These are phyloP conservation scores for Beauveria brongniartii DNA, from an alignment of 2,329 filamentous ascomycete species.

Conservation along the genomic window DNA sequence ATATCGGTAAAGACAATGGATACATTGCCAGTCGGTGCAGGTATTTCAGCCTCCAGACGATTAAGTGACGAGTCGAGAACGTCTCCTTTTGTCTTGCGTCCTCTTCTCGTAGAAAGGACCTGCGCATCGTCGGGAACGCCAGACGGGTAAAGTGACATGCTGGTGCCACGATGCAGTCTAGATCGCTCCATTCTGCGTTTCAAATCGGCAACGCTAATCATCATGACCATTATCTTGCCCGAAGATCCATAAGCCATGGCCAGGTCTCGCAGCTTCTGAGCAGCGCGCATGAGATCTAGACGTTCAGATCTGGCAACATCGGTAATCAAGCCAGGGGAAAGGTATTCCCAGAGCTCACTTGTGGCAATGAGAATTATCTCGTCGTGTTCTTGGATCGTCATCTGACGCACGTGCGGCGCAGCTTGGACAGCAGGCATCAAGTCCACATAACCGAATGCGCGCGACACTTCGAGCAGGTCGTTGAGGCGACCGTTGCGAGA, in stretches of 20 bases:
- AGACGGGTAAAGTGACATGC: conserved; percentile 76
- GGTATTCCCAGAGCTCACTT: conserved; percentile 89
- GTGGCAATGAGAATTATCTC: conserved; percentile 91
- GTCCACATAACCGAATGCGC: conserved; percentile 91
- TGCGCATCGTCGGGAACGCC: conserved; percentile 63
- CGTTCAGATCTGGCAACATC: conserved; percentile 85
- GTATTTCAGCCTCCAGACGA: conserved; percentile 81
- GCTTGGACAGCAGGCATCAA: conserved; percentile 90
- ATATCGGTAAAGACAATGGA: conserved; percentile 98
- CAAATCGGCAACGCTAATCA: conserved; percentile 85
- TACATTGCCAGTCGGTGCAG: conserved; percentile 82
- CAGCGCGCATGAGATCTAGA: conserved; percentile 84
- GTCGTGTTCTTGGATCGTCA: conserved; percentile 77
- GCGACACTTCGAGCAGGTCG: conserved; percentile 81
- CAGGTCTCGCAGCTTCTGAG: conserved; percentile 88
- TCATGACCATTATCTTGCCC: conserved; percentile 98
- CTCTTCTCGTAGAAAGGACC: conserved; percentile 54
- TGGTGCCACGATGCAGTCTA: conserved; percentile 65
- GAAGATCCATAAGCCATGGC: conserved; percentile 93
- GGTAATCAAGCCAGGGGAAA: conserved; percentile 81
- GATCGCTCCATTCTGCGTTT: conserved; percentile 74
- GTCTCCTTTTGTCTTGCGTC: conserved; percentile 54
- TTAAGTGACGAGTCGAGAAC: conserved; percentile 81
- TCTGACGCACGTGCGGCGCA: conserved; percentile 71
- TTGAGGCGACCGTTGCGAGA: conserved; percentile 92